Evolutionary conservation across 805 yeast species (phyloP).

Genomic region (Yarrowia sp.): DNA sequence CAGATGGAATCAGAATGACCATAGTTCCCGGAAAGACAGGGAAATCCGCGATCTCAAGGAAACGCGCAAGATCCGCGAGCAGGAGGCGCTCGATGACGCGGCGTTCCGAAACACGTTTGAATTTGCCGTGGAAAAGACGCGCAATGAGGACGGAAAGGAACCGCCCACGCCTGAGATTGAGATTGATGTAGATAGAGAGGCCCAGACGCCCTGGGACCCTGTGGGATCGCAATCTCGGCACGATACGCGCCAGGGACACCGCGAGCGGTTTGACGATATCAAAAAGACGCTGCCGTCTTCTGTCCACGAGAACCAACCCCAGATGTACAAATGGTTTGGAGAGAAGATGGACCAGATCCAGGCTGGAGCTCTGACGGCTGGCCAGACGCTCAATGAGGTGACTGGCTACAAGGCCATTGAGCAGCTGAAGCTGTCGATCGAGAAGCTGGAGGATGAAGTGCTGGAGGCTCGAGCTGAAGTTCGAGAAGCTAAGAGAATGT

Average conservation of each 20-base stretch:
- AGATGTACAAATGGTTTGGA: constrained; percentile 44
- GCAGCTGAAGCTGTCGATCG: constrained; percentile 67
- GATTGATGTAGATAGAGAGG: neutral
- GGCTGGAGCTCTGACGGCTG: constrained; percentile 49
- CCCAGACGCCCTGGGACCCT: constrained; percentile 14
- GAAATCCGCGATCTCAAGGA: constrained; percentile 6
- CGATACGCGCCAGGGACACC: constrained; percentile 10
- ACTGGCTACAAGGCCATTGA: constrained; percentile 91
- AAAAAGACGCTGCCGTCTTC: constrained; percentile 23
- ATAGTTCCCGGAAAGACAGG: neutral
- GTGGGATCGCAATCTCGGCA: constrained; percentile 5
- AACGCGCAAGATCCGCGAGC: neutral
- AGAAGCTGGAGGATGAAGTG: constrained; percentile 59
- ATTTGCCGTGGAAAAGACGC: constrained; percentile 15
- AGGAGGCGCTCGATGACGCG: constrained; percentile 1
- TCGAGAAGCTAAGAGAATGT: constrained; percentile 57
- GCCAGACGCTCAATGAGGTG: constrained; percentile 78
- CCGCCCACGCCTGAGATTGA: neutral
- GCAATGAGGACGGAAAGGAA: neutral
- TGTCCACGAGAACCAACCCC: constrained; percentile 21
- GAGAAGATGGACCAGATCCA: constrained; percentile 49
- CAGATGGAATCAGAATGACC: too few species aligned
- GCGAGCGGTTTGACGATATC: constrained; percentile 19
- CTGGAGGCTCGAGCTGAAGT: constrained; percentile 58
- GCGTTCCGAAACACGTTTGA: constrained; percentile 13